Percentiles rank a stretch among this genome's conserved stretches.
These are phyloP conservation scores for Pecoramyces ruminantium DNA, from an alignment of 192 early-diverging fungal species.

Conservation along the genomic window DNA sequence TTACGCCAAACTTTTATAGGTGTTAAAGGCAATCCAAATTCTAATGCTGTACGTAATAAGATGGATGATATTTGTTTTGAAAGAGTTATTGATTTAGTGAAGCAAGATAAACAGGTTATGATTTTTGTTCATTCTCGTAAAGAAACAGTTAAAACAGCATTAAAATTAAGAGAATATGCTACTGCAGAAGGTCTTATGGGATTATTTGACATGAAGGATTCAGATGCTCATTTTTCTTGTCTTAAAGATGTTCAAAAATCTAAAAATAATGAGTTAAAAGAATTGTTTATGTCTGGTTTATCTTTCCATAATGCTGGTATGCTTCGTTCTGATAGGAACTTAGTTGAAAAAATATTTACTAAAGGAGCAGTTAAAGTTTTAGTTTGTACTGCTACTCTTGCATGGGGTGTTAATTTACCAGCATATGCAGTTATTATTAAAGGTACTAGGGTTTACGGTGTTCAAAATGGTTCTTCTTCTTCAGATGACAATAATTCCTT, in stretches of 20 bases:
- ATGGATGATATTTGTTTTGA: conserved; percentile 18
- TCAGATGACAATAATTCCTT: conserved; percentile 26
- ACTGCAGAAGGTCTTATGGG: conserved; percentile 31
- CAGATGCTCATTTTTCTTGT: conserved; percentile 21
- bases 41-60: conserved; percentile 33
- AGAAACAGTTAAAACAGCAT: conserved; percentile 90
- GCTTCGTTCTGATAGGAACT: conserved; percentile 60
- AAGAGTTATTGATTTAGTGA: conserved; percentile 39
- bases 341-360: conserved; percentile 81
- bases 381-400: conserved; percentile 93
- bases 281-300: conserved; percentile 68
- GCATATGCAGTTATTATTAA: conserved; percentile 98
- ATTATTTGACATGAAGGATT: conserved; percentile 18
- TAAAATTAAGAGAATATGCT: conserved; percentile 60
- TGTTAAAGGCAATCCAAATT: conserved; percentile 51
- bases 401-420: conserved; percentile 98
- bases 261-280: conserved; percentile 68
- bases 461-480: conserved; percentile 53
- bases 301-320: conserved; percentile 86
- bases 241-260: conserved; percentile 51
- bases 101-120: conserved; percentile 90
- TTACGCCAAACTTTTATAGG: conserved; percentile 90
- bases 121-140: conserved; percentile 98
- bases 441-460: conserved; percentile 89
- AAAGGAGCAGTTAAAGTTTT: conserved; percentile 60